Conservation (phyloP, 2,329 filamentous ascomycete species). For the Aspergillus versicolor region DNA sequence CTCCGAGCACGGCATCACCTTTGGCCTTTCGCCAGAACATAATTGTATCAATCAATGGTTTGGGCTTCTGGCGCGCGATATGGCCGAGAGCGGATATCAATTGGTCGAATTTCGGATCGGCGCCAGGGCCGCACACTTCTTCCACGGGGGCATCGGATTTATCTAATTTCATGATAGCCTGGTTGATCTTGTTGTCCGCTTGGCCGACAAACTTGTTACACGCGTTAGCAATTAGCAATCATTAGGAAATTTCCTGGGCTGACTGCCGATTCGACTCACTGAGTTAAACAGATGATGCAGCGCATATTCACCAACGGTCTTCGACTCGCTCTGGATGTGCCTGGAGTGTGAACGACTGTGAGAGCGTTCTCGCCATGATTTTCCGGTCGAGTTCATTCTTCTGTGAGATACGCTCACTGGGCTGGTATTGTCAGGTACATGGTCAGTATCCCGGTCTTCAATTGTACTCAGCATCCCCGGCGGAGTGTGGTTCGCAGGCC, state of each 20-base stretch:
- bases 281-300: conserved; percentile 95
- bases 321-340: conserved; percentile 70
- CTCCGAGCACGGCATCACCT: conserved; percentile 79
- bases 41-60: conserved; percentile 91
- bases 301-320: conserved; percentile 97
- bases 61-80: conserved; percentile 90
- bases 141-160: conserved; percentile 84
- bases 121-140: conserved; percentile 82
- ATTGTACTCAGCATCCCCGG: conserved; percentile 36
- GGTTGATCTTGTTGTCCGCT: conserved; percentile 93
- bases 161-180: conserved; percentile 76
- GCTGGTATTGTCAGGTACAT: conserved; percentile 22
- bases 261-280: conserved; percentile 51
- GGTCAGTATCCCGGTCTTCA: conserved; percentile 37
- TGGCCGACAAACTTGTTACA: conserved; percentile 75
- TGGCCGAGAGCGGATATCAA: conserved; percentile 90
- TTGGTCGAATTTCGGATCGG: conserved; percentile 88
- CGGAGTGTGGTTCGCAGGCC: conserved; percentile 23
- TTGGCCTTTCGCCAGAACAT: conserved; percentile 98
- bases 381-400: conserved; percentile 60
- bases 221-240: conserved; percentile 29
- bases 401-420: conserved; percentile 32
- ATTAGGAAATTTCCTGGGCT: neutral
- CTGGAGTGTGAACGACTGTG: conserved; percentile 76
- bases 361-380: conserved; percentile 67